Evolutionary conservation across 2,329 filamentous ascomycete genomes (phyloP).

Genomic region (Apiospora malaysiana): DNA sequence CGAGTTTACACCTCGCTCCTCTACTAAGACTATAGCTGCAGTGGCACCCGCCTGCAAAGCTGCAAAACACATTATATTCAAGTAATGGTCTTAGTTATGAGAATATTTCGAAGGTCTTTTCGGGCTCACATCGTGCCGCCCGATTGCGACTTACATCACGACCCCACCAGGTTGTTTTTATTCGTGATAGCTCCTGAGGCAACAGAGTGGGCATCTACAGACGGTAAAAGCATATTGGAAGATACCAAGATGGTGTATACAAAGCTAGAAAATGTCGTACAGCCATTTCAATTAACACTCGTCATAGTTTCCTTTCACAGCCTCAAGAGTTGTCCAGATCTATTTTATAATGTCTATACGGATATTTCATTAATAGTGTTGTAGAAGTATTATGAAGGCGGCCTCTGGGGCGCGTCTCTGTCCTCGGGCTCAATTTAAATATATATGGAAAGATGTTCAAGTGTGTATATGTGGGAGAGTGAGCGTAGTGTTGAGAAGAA

Average conservation of each 20-base stretch:
- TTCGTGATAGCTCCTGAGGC: too few species aligned
- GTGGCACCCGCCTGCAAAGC: neutral
- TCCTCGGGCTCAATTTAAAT: neutral
- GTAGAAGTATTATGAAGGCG: neutral
- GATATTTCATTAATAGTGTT: neutral
- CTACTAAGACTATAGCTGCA: neutral
- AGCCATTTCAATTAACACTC: too few species aligned
- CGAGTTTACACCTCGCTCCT: slow-evolving; percentile 1
- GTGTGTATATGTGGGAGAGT: neutral
- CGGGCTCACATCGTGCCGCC: neutral
- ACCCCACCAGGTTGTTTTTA: too few species aligned
- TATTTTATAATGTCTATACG: too few species aligned
- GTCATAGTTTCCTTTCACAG: too few species aligned
- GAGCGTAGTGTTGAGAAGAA: neutral
- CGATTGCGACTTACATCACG: neutral
- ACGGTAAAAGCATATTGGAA: too few species aligned
- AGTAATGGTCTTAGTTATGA: neutral
- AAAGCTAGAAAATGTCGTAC: too few species aligned
- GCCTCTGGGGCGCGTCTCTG: neutral
- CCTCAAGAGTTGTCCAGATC: too few species aligned
- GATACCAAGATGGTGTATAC: too few species aligned
- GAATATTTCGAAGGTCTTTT: neutral
- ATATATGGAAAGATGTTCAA: neutral
- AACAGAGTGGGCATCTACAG: too few species aligned
- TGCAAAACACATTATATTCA: neutral